phyloP scores from a whole-genome alignment of 2,329 filamentous ascomycete species.

The Sordariomycetes sp. region DNA sequence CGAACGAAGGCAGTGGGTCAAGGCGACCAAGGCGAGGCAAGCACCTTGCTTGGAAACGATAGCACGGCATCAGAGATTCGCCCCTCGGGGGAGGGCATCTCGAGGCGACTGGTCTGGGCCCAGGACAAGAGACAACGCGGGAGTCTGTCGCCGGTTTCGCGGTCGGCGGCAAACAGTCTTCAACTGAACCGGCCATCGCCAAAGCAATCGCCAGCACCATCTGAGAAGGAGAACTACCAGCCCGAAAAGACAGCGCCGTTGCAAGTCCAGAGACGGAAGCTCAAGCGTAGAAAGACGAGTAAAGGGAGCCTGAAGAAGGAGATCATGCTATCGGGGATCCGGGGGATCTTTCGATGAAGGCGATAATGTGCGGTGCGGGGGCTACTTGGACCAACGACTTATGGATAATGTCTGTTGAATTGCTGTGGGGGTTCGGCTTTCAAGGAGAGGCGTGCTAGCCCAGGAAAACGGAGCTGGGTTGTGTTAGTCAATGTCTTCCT shows the following conservation, averaged over 20 bases:
- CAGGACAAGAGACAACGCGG: background rate
- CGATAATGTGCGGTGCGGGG: background rate
- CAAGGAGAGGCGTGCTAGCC: background rate
- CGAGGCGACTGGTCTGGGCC: background rate
- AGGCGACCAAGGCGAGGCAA: background rate
- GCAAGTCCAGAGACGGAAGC: background rate
- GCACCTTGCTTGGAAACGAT: background rate
- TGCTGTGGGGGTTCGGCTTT: background rate
- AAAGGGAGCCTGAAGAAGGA: background rate
- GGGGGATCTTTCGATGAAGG: background rate
- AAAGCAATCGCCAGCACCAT: background rate
- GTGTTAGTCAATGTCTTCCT: background rate
- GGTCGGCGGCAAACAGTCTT: background rate
- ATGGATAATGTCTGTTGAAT: background rate
- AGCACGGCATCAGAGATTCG: background rate
- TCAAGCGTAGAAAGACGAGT: background rate
- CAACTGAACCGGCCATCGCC: background rate
- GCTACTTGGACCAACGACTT: background rate
- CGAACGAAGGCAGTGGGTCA: slow-evolving; percentile 8
- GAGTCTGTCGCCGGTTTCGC: background rate
- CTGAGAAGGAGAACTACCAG: slow-evolving; percentile 1
- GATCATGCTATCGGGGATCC: background rate
- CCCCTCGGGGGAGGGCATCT: background rate
- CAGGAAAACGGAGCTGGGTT: background rate
- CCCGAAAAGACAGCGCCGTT: background rate